A percentile compares a stretch with the other conserved stretches of the same genome.
phyloP scores from a whole-genome alignment of 768 basidiomycete genomes.

The Boletus vinaceobasis region DNA sequence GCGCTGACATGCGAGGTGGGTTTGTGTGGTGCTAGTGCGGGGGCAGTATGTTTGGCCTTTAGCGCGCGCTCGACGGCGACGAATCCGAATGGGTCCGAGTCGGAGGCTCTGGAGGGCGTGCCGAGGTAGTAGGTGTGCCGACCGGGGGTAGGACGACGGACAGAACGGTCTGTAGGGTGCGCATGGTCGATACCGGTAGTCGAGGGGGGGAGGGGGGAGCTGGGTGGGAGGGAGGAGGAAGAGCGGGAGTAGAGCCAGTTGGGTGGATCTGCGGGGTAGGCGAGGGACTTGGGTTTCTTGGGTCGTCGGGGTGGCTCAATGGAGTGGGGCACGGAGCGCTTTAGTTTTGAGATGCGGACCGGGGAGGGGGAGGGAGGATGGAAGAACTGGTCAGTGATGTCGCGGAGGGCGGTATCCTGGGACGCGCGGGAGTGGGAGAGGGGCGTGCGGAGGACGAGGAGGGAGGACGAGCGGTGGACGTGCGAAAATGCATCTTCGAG shows the following conservation, averaged over 20 bases:
- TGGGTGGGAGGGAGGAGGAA: slow-evolving; percentile 34
- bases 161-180: not conserved
- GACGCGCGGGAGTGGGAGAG: slow-evolving; percentile 18
- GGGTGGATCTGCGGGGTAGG: slow-evolving; percentile 31
- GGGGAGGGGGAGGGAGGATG: slow-evolving; percentile 33
- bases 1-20: slow-evolving; percentile 7
- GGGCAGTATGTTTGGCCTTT: slow-evolving; percentile 38
- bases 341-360: slow-evolving; percentile 22
- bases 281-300: slow-evolving; percentile 31
- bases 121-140: slow-evolving; percentile 20
- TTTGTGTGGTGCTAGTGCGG: slow-evolving; percentile 7
- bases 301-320: slow-evolving; percentile 30
- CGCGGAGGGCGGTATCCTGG: slow-evolving; percentile 25
- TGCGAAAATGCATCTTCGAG: slow-evolving; percentile 6
- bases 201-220: slow-evolving; percentile 30
- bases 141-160: not conserved
- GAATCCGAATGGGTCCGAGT: slow-evolving; percentile 58
- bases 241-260: slow-evolving; percentile 27
- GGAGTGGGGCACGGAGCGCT: slow-evolving; percentile 6
- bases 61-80: slow-evolving; percentile 51
- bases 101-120: slow-evolving; percentile 24
- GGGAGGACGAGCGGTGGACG: slow-evolving; percentile 4
- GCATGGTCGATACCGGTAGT: slow-evolving; percentile 14
- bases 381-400: slow-evolving; percentile 35
- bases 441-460: slow-evolving; percentile 22